phyloP scores from a whole-genome alignment of 495 filamentous ascomycete species.

The Durotheca rogersii region DNA sequence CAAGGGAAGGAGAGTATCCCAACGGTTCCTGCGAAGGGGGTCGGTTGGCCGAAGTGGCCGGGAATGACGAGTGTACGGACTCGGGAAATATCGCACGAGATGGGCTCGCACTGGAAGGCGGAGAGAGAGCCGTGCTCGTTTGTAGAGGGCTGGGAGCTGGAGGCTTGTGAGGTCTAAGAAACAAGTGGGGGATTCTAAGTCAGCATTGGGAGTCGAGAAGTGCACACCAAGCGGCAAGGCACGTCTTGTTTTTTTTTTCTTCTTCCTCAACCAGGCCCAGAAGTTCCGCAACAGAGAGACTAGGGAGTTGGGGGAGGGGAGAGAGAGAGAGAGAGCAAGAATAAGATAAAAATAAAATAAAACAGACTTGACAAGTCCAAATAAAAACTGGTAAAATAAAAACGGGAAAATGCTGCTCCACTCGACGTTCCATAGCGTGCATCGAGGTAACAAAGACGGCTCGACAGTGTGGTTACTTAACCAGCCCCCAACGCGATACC shows the following conservation, averaged over 20 bases:
- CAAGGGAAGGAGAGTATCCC: conserved; percentile 25
- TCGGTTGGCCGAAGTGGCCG: conserved; percentile 18
- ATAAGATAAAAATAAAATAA: background rate
- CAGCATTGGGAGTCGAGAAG: conserved; percentile 34
- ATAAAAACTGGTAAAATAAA: too few relatives aligned
- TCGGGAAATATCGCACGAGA: conserved; percentile 39
- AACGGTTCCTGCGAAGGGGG: conserved; percentile 35
- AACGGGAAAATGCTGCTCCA: conserved; percentile 12
- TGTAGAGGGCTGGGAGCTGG: conserved; percentile 46
- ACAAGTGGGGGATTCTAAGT: conserved; percentile 41
- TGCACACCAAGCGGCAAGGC: conserved; percentile 10
- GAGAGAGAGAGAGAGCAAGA: conserved; percentile 2
- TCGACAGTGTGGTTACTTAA: background rate
- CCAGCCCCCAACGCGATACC: too few relatives aligned
- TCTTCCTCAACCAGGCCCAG: conserved; percentile 6
- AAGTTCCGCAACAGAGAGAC: conserved; percentile 15
- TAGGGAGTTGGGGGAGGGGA: background rate
- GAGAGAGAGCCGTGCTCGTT: conserved; percentile 41
- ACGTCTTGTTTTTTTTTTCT: too few relatives aligned
- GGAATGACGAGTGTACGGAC: conserved; percentile 25
- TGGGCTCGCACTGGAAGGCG: conserved; percentile 46
- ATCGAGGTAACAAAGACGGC: background rate
- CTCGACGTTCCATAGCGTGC: conserved; percentile 28
- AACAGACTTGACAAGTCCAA: too few relatives aligned
- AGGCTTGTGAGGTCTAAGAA: conserved; percentile 42